Evolutionary conservation across 228 moss, liverwort and hornwort genomes (phyloP).

Genomic region (Sphagnum fallax): DNA sequence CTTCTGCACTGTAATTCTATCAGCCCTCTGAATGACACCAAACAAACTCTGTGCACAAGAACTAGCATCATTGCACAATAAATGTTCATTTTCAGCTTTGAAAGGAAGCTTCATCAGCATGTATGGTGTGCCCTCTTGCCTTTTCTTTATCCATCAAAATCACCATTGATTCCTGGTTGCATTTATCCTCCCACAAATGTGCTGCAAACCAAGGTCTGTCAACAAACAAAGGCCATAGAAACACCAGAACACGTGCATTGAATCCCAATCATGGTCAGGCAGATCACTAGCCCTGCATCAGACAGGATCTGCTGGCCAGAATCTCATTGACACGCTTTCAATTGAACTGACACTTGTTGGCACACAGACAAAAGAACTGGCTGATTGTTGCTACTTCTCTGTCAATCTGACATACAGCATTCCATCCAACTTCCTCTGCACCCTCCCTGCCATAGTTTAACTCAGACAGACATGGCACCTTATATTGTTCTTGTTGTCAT

Average conservation of each 20-base stretch:
- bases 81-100: too few relatives aligned
- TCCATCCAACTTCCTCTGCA: constrained; percentile 71
- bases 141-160: background rate
- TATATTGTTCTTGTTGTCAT: background rate
- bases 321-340: constrained; percentile 9
- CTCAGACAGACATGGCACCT: background rate
- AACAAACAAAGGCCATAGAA: background rate
- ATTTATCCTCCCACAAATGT: background rate
- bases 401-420: constrained; percentile 94
- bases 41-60: background rate
- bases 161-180: too few relatives aligned
- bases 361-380: constrained; percentile 49
- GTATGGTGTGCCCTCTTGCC: too few relatives aligned
- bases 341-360: constrained; percentile 50
- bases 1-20: constrained; percentile 53
- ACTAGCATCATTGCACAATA: background rate
- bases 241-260: background rate
- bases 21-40: constrained; percentile 7
- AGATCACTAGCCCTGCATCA: constrained; percentile 25
- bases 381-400: constrained; percentile 76
- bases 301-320: constrained; percentile 20
- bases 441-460: constrained; percentile 4
- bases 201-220: background rate
- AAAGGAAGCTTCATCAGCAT: too few relatives aligned
- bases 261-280: background rate